Conservation (phyloP, 305 asterid species). For the Vinca major region DNA sequence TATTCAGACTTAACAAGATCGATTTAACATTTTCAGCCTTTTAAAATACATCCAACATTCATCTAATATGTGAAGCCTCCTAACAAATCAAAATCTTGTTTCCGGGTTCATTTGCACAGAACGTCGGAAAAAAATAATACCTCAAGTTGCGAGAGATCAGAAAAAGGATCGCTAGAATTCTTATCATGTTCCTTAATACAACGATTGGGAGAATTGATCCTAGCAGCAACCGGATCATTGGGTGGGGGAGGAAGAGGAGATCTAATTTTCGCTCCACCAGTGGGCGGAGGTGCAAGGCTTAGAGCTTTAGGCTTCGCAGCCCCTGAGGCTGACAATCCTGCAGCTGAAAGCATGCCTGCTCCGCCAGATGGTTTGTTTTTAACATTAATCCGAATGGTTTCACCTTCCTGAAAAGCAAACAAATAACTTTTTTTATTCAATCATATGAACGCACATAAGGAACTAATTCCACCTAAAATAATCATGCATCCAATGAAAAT, state of each 20-base stretch:
- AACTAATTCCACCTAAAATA: neutral
- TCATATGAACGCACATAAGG: neutral
- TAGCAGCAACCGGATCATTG: conserved; percentile 50
- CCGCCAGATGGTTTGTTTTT: conserved; percentile 72
- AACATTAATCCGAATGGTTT: conserved; percentile 76
- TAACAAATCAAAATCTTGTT: conserved; percentile 10
- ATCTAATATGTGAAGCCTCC: neutral
- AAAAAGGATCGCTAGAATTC: conserved; percentile 39
- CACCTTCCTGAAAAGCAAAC: conserved; percentile 62
- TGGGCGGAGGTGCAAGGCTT: conserved; percentile 77
- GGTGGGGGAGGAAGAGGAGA: conserved; percentile 92
- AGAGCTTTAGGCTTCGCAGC: conserved; percentile 41
- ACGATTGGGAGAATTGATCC: conserved; percentile 33
- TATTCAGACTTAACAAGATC: neutral
- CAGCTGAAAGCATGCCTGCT: conserved; percentile 82
- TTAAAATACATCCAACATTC: neutral
- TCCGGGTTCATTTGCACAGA: neutral
- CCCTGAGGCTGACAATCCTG: conserved; percentile 49
- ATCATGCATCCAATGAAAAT: neutral
- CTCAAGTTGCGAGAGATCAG: conserved; percentile 75
- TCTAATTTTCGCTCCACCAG: conserved; percentile 50
- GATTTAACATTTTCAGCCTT: neutral
- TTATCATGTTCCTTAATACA: conserved; percentile 32
- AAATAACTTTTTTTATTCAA: conserved; percentile 6
- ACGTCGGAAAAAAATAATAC: conserved; percentile 20